These are phyloP conservation scores for Ophiorrhiza pumila DNA, from an alignment of 257 asterid species.

Conservation along the genomic window DNA sequence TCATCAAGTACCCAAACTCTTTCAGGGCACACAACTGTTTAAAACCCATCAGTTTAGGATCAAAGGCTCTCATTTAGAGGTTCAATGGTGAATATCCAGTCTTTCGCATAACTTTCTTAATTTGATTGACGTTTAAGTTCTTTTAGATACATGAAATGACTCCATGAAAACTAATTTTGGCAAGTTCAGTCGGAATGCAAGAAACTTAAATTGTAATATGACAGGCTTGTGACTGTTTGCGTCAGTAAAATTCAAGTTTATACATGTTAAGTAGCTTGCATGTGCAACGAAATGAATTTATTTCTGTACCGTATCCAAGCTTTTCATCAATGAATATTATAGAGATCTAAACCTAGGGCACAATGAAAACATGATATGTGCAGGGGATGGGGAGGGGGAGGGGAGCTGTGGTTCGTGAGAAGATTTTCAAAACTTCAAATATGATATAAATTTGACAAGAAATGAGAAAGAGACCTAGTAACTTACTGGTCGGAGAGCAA, in stretches of 20 bases:
- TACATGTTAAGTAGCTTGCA: background rate
- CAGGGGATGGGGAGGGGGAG: background rate
- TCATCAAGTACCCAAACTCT: background rate
- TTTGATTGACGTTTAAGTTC: background rate
- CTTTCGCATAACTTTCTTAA: background rate
- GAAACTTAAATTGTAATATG: background rate
- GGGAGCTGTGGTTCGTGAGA: background rate
- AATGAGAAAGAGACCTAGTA: background rate
- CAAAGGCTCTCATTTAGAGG: background rate
- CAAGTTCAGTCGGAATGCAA: background rate
- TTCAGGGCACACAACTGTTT: background rate
- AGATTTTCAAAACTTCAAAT: background rate
- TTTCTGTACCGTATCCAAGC: background rate
- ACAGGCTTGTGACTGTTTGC: background rate
- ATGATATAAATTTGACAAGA: background rate
- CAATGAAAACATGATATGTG: background rate
- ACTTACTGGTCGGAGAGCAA: constrained; percentile 87
- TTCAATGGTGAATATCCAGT: background rate
- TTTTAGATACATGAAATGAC: background rate
- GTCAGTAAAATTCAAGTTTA: background rate
- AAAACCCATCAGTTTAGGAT: background rate
- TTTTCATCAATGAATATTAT: background rate
- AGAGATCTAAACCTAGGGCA: background rate
- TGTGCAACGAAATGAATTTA: background rate
- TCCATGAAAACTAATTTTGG: background rate